Evolutionary conservation across 768 basidiomycete genomes (phyloP).

Genomic region (Termitomyces titanicus): DNA sequence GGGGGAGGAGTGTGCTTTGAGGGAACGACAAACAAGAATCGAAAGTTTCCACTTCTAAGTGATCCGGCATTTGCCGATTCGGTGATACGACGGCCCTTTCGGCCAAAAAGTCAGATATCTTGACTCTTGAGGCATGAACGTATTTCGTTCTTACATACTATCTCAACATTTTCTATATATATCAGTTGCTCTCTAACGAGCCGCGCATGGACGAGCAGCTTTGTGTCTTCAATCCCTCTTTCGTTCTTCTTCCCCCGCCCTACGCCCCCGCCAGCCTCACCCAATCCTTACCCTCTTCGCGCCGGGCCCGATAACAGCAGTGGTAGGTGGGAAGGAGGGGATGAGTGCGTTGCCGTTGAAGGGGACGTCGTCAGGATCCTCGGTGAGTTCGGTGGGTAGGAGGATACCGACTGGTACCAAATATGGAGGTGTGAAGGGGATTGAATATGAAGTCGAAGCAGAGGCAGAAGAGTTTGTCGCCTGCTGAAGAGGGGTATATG

Average conservation of each 20-base stretch:
- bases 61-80: constrained; percentile 1
- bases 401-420: not conserved
- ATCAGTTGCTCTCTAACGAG: no score
- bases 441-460: not conserved
- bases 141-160: no score
- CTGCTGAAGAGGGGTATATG: not conserved
- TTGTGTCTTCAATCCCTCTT: constrained; percentile 53
- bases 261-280: constrained; percentile 59
- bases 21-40: not conserved
- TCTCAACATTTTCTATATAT: no score
- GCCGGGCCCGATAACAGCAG: not conserved
- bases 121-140: no score
- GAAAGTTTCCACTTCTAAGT: not conserved
- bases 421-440: not conserved
- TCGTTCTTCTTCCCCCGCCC: constrained; percentile 56
- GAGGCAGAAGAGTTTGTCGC: not conserved
- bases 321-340: not conserved
- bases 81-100: no score
- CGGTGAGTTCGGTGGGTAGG: not conserved
- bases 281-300: constrained; percentile 58
- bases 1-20: constrained; percentile 1
- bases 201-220: no score
- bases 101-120: no score
- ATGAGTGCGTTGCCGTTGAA: no score
- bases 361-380: not conserved